Base-by-base conservation (phyloP, 2,329 filamentous ascomycete genomes). In the Nectriaceae sp. region DNA sequence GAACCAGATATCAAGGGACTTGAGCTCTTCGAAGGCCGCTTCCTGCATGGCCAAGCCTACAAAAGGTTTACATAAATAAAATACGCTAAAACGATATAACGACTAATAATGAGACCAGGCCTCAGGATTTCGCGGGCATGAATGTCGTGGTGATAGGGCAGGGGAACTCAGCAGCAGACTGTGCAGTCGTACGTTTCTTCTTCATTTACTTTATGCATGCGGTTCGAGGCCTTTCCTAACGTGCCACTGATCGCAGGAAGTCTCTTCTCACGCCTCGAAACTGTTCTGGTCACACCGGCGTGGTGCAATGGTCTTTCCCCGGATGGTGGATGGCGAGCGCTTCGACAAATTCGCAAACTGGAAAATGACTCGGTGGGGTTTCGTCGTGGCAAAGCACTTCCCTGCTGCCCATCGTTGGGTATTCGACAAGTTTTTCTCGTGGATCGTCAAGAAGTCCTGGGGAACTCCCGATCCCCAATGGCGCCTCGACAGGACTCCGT, bases 141-240 rank as follows among this genome's bases (percentile, higher is more conserved):
- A 63, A 49, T 8, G 57, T 63, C 2, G 29, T 65, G 4, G 53
- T 65, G 5, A 42, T 65, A 4, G 62, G 62, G 5, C 55, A 62
- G 36, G 63, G 62, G 3, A 65, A 63, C 36, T 61, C 63, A 2
- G 58, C 60, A 3, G 51, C 46, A 21, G 63, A 65, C 26, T 56
- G 53, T 11, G 59, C 54, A 1, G 52, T 57, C 3, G 60, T 61
- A 47, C 8, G 56, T 36, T 20, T n/a, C n/a, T n/a, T 8, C 26
- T 8, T 33, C 37, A n/a, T n/a, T 13, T 4, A 20, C 10, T 8
- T 15, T 13, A 15, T 13, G 4, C 21, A 3, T 6, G n/a, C n/a
- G n/a, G n/a, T n/a, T n/a, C n/a, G n/a, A n/a, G n/a, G n/a, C n/a
- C n/a, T n/a, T n/a, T n/a, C n/a, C n/a, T 49, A 11, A 56, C 39